Percentiles rank a stretch among this genome's conserved stretches.
These are phyloP conservation scores for Tuber calosporum DNA, from an alignment of 495 filamentous ascomycete species.

Conservation along the genomic window DNA sequence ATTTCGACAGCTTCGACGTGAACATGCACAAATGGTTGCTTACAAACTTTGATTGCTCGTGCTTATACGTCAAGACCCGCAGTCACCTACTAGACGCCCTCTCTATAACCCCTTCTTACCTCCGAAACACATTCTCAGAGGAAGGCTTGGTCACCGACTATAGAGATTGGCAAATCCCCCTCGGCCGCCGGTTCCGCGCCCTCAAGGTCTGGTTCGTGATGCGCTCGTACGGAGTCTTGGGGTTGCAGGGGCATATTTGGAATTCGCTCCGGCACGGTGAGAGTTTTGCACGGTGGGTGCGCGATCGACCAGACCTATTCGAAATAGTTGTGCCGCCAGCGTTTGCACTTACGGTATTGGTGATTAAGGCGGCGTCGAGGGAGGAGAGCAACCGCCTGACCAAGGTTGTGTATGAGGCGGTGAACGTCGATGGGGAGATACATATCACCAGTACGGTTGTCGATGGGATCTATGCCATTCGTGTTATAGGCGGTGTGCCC, in stretches of 20 bases:
- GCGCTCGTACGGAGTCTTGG: slow-evolving; percentile 72
- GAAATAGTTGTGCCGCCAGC: slow-evolving; percentile 65
- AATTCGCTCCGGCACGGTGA: slow-evolving; percentile 62
- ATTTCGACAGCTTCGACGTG: slow-evolving; percentile 81
- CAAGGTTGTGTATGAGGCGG: slow-evolving; percentile 66
- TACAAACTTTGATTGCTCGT: slow-evolving; percentile 87
- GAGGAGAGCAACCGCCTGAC: slow-evolving; percentile 58
- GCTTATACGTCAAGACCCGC: slow-evolving; percentile 69
- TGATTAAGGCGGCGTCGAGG: slow-evolving; percentile 42
- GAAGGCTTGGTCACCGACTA: slow-evolving; percentile 89
- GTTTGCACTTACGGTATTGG: slow-evolving; percentile 77
- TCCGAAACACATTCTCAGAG: slow-evolving; percentile 71
- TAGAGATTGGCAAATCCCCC: slow-evolving; percentile 95
- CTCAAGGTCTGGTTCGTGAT: slow-evolving; percentile 98
- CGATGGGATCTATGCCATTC: slow-evolving; percentile 69
- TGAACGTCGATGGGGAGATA: slow-evolving; percentile 70
- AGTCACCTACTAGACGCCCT: slow-evolving; percentile 68
- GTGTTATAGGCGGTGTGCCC: slow-evolving; percentile 66
- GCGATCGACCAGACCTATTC: slow-evolving; percentile 63
- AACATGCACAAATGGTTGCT: slow-evolving; percentile 99
- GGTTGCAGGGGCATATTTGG: slow-evolving; percentile 66
- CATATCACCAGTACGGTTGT: slow-evolving; percentile 76
- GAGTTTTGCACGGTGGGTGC: slow-evolving; percentile 56
- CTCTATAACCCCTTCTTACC: slow-evolving; percentile 74
- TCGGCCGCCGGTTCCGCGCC: slow-evolving; percentile 83